Base-by-base conservation (phyloP, 2,329 filamentous ascomycete species). In the Ophiostoma novo-ulmi region DNA sequence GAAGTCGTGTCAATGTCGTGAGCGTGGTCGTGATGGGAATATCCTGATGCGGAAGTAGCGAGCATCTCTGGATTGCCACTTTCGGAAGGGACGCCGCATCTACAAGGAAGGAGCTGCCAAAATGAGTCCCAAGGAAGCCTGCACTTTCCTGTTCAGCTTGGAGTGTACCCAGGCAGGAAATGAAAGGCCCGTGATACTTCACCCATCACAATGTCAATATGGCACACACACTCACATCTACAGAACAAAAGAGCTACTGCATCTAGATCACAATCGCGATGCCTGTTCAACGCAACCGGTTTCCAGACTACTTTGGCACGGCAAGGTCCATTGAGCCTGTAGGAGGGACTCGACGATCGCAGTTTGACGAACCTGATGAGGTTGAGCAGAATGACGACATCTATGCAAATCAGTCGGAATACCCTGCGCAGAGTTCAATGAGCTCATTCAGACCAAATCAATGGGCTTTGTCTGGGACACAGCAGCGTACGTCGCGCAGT, bases 301-400 rank as follows among this genome's bases (percentile, higher is more conserved):
- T 67, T 11, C 71, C 71, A 1, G 71, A 69, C 66, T 72, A 72
- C 69, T 72, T 72, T 70, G 71, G 69, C 17, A 67, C 41, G n/a
- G 3, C 52, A 11, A 41, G 69, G 44, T 65, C 70, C 17, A 61
- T 64, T 17, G 68, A 68, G 13, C 41, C 65, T 6, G 39, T 48
- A 5, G 26, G n/a, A 17, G 58, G 26, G 4, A 4, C 13, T 39
- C 36, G 41, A 10, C 38, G 2, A 41, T 6, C 14, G 4, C 22
- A 44, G 5, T n/a, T 10, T n/a, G 41, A 66, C 11, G 22, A 39
- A 22, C 14, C 5, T 52, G 10, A 35, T 1, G 31, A 52, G 20
- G 48, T 22, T n/a, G 39, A 52, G 14, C 44, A 26, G 13, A 3
- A 44, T 8, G n/a, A 65, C 22, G 66, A 44, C 10, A 48, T 1